Evolutionary conservation across 2,329 filamentous ascomycete genomes (phyloP), one percentile per base, ranked within the genome.

Genomic region (Aureobasidium sp.): DNA sequence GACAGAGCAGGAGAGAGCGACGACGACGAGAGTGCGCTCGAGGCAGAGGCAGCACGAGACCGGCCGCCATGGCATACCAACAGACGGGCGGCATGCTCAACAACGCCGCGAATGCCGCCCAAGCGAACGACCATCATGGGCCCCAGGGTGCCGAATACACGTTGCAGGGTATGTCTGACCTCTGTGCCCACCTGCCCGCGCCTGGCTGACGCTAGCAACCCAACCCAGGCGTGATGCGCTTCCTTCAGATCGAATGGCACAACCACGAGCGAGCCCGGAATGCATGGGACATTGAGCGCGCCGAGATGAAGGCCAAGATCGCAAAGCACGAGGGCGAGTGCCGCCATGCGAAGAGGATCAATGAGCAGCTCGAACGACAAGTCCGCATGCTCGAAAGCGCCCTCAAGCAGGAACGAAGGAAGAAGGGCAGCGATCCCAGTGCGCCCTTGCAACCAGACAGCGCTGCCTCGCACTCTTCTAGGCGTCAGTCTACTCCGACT

Each of bases 181-280:
- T 41, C 27, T 4, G 14, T 12, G 36, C 20, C 51, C 20, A 25
- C 8, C 17, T 41, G 36, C 45, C 27, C 1, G 27, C 15, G 11
- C 45, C 15, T 25, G 41, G 61, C 51, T 56, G 61, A 56, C 53
- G 14, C 39, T 45, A n/a, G 37, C 45, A 37, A 61, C 37, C 68
- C 94, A 57, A 61, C 37, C 68, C 94, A 57, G 90, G 94, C 72
- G 94, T 99, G 41, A 99, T 99, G 94, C 92, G 94, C 76, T 99
- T 99, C 75, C 85, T 99, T 42, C 94, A 99, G 78, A 94, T 94
- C 52, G 93, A 99, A 84, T 99, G 94, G 94, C 94, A 99, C 77
- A 88, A 91, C 68, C 93, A 99, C 76, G 94, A 99, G 78, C 89
- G 94, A 77, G 94, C 97, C 73, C 87, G 94, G 70, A 99, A 99